phyloP scores from a whole-genome alignment of 2,329 filamentous ascomycete genomes.

The Alternaria arbusti region DNA sequence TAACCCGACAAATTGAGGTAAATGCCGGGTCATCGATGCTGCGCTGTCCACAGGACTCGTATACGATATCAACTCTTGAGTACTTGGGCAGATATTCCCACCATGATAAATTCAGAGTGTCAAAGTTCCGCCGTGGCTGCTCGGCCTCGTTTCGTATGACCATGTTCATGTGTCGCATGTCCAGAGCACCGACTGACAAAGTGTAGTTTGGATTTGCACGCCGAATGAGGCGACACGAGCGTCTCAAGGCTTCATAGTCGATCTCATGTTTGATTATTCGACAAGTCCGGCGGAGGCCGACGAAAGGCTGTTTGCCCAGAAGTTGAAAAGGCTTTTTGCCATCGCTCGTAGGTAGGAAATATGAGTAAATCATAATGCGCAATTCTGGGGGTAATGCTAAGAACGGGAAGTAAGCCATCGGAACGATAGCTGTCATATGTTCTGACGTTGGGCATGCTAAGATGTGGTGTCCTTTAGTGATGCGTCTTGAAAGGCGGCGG shows the following conservation, averaged over 20 bases:
- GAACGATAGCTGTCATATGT: not conserved
- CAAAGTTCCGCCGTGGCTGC: not conserved
- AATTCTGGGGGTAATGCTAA: not conserved
- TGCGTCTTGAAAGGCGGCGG: not conserved
- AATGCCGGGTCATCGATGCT: not conserved
- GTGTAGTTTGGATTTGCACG: not conserved
- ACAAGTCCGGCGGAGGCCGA: not conserved
- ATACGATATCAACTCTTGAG: not conserved
- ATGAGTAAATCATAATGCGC: not conserved
- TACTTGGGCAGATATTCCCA: not conserved
- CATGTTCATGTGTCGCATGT: not conserved
- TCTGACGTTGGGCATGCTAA: not conserved
- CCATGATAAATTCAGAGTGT: not conserved
- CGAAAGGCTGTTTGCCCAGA: not conserved
- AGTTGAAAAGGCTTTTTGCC: not conserved
- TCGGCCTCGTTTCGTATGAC: not conserved
- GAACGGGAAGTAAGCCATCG: not conserved
- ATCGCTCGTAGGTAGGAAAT: not conserved
- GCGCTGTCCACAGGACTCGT: not conserved
- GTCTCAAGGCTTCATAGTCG: not conserved
- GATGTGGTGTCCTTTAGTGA: not conserved
- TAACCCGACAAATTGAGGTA: not conserved
- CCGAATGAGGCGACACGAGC: not conserved
- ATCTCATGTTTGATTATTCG: not conserved
- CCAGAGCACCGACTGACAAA: not conserved